These are phyloP conservation scores for Aspergillus arachidicola DNA, from an alignment of 2,329 filamentous ascomycete species.

Conservation along the genomic window DNA sequence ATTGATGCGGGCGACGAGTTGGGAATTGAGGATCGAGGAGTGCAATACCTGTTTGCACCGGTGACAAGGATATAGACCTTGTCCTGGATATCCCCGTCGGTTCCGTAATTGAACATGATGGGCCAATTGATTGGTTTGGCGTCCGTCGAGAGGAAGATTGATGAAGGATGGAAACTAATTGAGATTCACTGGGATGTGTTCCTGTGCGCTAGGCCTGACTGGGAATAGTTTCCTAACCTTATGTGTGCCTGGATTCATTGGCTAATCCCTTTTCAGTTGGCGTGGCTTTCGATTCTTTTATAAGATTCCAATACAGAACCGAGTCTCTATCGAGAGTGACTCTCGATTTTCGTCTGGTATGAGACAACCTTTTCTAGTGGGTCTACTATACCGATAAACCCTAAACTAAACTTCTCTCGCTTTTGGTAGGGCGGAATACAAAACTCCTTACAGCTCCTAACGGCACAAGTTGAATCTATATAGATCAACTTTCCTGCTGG, in stretches of 20 bases:
- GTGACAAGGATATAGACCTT: constrained; percentile 68
- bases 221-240: neutral
- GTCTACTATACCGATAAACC: too few species aligned
- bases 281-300: too few species aligned
- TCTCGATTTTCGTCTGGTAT: too few species aligned
- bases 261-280: neutral
- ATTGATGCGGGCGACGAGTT: neutral
- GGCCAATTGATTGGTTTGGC: constrained; percentile 1
- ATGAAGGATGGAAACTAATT: neutral
- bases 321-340: too few species aligned
- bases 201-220: neutral
- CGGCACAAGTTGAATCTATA: too few species aligned
- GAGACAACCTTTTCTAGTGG: too few species aligned
- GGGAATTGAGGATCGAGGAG: constrained; percentile 1
- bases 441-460: too few species aligned
- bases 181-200: neutral
- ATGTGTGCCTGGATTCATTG: neutral
- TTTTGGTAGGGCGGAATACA: too few species aligned
- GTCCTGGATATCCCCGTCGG: constrained; percentile 20
- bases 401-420: too few species aligned
- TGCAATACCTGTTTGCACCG: constrained; percentile 77
- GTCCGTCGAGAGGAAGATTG: neutral
- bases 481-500: too few species aligned
- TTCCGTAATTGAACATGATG: constrained; percentile 18
- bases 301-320: too few species aligned